These are phyloP conservation scores for Phytophthora pistaciae DNA, from an alignment of 352 stramenopile species.

Conservation along the genomic window DNA sequence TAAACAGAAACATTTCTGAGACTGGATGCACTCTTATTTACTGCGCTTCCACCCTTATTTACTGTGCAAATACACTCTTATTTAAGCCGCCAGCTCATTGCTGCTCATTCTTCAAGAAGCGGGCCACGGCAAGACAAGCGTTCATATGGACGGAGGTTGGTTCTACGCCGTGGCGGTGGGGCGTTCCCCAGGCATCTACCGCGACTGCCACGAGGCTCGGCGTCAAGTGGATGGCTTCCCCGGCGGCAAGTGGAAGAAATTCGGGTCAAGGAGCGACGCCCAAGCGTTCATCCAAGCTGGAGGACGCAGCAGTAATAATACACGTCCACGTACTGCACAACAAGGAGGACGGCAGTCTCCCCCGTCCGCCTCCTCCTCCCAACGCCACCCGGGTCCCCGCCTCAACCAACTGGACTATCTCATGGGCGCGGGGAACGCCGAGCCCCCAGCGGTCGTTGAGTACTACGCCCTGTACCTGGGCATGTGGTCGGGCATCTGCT, in stretches of 20 bases:
- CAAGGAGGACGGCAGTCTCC: too few species aligned
- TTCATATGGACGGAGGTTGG: neutral
- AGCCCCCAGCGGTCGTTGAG: neutral
- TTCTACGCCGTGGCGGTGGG: neutral
- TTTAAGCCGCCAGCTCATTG: too few species aligned
- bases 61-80: too few species aligned
- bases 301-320: too few species aligned
- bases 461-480: conserved; percentile 2
- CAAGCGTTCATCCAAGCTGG: neutral
- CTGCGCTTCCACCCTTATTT: too few species aligned
- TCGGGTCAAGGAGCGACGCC: conserved; percentile 1
- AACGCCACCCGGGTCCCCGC: too few species aligned
- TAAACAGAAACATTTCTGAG: too few species aligned
- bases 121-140: too few species aligned
- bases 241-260: conserved; percentile 15
- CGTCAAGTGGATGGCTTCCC: neutral
- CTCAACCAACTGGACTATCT: conserved; percentile 5
- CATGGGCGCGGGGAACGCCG: neutral
- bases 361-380: too few species aligned
- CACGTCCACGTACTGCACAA: too few species aligned
- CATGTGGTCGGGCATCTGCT: conserved; percentile 11
- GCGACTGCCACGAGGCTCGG: neutral
- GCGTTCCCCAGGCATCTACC: neutral
- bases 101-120: too few species aligned
- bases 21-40: too few species aligned